Evolutionary conservation across 306 rosid genomes (phyloP), one percentile per base, ranked within the genome.

Genomic region (Trifolium pratense): DNA sequence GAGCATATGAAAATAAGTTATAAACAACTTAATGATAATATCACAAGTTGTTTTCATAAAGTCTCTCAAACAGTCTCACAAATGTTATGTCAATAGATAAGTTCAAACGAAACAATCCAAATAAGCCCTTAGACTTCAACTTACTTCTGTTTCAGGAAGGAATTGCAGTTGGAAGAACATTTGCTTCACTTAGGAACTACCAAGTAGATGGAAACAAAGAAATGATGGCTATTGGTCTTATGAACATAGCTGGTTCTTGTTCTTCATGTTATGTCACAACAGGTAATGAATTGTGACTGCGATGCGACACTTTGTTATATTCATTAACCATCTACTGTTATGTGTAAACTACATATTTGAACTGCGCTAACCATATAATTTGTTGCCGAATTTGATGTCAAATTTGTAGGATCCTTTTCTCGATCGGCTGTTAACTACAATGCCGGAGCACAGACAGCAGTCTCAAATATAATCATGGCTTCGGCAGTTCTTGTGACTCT

Each of bases 161-260:
- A 83, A 78, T 95, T 77, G 99, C 99, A 9, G 99, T 92, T 1
- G 99, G 99, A 80, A 90, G 99, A 85, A 95, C 99, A 66, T 92
- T 95, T 84, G 97, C 97, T 21, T 78, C 93, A 48, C 73, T 95
- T 70, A 81, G 84, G 66, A 95, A 90, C 87, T 95, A 95, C 88
- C 99, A 95, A 79, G 97, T 92, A 26, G 99, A 95, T 81, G 99
- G 97, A 77, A 95, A 95, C 88, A 95, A 95, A 84, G 99, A 95
- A 86, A 92, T 95, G 99, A 90, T 91, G 87, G 99, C 97, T 36
- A 90, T 95, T 73, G 99, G 97, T 59, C 45, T 95, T n/a, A 92
- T 88, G 99, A 95, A 92, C 89, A 85, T 95, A 5, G 92, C 93
- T 68, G 99, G 99, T 25, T 90, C 90, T 79, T 95, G 93, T 71